These are phyloP conservation scores for Arbutus unedo DNA, from an alignment of 148 eudicot species.

Conservation along the genomic window DNA sequence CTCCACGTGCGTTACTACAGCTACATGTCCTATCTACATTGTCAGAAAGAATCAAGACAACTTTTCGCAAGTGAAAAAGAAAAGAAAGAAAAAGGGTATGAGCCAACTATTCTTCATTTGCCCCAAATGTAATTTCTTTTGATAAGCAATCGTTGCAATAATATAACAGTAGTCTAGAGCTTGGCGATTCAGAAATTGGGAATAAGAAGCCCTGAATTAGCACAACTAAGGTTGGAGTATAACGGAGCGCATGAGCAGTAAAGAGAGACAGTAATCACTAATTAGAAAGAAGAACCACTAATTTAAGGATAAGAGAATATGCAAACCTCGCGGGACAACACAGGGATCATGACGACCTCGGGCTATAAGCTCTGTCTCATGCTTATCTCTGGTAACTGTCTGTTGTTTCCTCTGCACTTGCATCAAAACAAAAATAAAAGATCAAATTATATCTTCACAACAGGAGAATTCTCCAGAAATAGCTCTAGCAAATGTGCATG, in stretches of 20 bases:
- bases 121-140: not conserved
- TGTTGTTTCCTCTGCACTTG: slow-evolving; percentile 75
- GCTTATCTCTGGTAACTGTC: slow-evolving; percentile 80
- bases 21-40: not conserved
- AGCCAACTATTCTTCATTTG: not conserved
- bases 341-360: slow-evolving; percentile 98
- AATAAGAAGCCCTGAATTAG: not conserved
- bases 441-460: not conserved
- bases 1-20: not conserved
- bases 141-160: not conserved
- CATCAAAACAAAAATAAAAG: not conserved
- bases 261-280: not conserved
- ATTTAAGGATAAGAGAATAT: not conserved
- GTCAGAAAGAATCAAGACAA: not conserved
- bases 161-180: not conserved
- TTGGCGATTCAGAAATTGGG: not conserved
- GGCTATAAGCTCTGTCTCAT: slow-evolving; percentile 79
- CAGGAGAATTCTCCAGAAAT: not conserved
- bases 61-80: not conserved
- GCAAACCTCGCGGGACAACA: slow-evolving; percentile 92
- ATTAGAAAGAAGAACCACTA: not conserved
- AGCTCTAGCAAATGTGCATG: not conserved
- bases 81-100: not conserved
- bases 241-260: not conserved
- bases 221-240: not conserved